Evolutionary conservation across 116 monocot species (phyloP), one percentile per base, ranked within the genome.

Genomic region (Phalaenopsis hybrid): DNA sequence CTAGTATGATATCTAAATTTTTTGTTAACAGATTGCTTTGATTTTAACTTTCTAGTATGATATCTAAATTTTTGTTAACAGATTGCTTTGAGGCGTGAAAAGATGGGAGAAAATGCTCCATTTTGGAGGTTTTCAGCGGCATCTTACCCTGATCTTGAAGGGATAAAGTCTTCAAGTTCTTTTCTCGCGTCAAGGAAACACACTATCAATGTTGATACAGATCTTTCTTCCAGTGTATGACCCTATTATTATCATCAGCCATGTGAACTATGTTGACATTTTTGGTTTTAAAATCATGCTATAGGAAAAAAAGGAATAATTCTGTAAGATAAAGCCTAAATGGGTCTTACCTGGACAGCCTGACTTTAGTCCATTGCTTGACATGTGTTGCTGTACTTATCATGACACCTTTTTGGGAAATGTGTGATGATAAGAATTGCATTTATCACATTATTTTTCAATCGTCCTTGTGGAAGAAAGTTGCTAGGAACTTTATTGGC

Each of bases 41-140:
- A 69, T 50, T 61, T 37, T 28, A 28, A 28, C 28, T 49, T 9
- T 81, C 37, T 41, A 12, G 37, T 72, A 16, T 75, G 46, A 33
- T 44, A 75, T 67, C 41, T 80, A 7, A 45, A 76, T 25, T 44
- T 78, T 28, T 59, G 25, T 79, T 18, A n/a, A n/a, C 83, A 98
- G 99, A 99, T 99, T 88, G 99, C 99, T 80, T 84, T 99, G 87
- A 95, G 89, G 72, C 89, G 95, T 73, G 99, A 95, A 86, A 95
- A 79, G 82, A 91, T 93, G 84, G 99, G 99, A 63, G 92, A 82
- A 43, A 86, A 81, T 65, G 95, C 95, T 34, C 95, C 93, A 10
- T 99, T 99, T 85, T 99, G 95, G 95, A 88, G 95, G 81, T 95
- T 99, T 87, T 95, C 95, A 85, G 95, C 95, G 37, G 82, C 93